Evolutionary conservation across 164 flowering plant genomes (phyloP).

Genomic region (Tetrastigma voinierianum): DNA sequence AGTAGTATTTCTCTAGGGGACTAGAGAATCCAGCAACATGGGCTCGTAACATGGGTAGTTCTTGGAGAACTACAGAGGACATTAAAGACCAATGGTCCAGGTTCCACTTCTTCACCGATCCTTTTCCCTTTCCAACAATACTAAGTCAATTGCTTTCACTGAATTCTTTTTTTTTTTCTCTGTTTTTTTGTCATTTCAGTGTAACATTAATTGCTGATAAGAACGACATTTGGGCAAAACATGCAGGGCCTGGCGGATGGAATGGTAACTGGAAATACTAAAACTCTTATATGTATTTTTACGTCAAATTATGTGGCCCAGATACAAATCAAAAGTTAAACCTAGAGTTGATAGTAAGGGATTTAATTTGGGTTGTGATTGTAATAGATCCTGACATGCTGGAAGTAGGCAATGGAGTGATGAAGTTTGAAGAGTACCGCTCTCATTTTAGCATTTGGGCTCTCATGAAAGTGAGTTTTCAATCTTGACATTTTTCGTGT

Average conservation of each 20-base stretch:
- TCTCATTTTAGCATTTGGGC: conserved; percentile 63
- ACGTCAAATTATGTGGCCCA: neutral
- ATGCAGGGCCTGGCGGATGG: conserved; percentile 58
- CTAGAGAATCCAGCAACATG: conserved; percentile 47
- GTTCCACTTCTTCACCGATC: conserved; percentile 17
- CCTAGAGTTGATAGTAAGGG: neutral
- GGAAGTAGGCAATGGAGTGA: conserved; percentile 61
- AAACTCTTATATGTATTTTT: neutral
- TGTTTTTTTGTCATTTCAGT: conserved; percentile 28
- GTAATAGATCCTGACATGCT: conserved; percentile 54
- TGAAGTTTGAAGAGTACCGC: conserved; percentile 43
- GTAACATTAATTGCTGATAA: conserved; percentile 42
- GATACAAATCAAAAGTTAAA: neutral
- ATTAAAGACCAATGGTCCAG: conserved; percentile 49
- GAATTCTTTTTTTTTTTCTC: neutral
- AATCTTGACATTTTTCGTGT: neutral
- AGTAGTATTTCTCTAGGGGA: conserved; percentile 30
- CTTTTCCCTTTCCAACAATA: too few species aligned
- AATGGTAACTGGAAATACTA: conserved; percentile 35
- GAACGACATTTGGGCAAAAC: conserved; percentile 47
- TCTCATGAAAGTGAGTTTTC: conserved; percentile 40
- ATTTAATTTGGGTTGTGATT: neutral
- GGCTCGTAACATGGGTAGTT: conserved; percentile 38
- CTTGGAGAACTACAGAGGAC: conserved; percentile 57
- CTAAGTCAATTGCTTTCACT: neutral